Evolutionary conservation across 2,329 filamentous ascomycete genomes (phyloP), one percentile per base, ranked within the genome.

Genomic region (Aureobasidium sp.): DNA sequence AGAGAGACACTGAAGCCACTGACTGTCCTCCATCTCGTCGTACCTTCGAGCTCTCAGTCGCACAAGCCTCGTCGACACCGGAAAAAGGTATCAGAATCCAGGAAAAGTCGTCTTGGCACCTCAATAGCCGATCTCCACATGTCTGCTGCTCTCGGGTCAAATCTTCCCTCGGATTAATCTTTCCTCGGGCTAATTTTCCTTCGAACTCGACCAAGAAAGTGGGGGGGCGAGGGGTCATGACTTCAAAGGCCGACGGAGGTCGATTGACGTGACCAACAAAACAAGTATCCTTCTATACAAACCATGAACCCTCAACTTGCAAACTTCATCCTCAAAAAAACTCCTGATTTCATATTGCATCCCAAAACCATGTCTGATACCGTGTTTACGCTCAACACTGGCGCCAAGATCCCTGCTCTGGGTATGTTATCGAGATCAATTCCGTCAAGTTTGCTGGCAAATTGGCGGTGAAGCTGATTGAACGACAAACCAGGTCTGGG

Each of bases 401-500:
- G 67, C 55, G 65, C 66, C 2, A 66, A 64, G 47, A 70, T 70
- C 48, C 68, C 68, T 2, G 64, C 66, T 16, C 60, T 70, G 4
- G 68, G 67, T 53, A 44, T 34, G 48, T 30, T n/a, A n/a, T n/a
- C n/a, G n/a, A n/a, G n/a, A 7, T 7, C n/a, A 41, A 21, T 11
- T 32, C 27, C 41, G 11, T 29, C 14, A 44, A 35, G 32, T n/a
- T 44, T 44, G 38, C 19, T 19, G 8, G 25, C 27, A 22, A 30
- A 32, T 48, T 45, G 38, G 38, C 50, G 16, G 40, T 40, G 4
- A 12, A 12, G 8, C 37, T 17, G 22, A 17, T 48, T 48, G 22
- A 44, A 8, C 3, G 17, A 12, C 24, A 14, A 41, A 19, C 6
- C 49, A 53, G 50, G 50, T 27, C 59, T 70, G 17, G 68, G 68